Evolutionary conservation across 495 filamentous ascomycete genomes (phyloP).

Genomic region (Penicillium lagena): DNA sequence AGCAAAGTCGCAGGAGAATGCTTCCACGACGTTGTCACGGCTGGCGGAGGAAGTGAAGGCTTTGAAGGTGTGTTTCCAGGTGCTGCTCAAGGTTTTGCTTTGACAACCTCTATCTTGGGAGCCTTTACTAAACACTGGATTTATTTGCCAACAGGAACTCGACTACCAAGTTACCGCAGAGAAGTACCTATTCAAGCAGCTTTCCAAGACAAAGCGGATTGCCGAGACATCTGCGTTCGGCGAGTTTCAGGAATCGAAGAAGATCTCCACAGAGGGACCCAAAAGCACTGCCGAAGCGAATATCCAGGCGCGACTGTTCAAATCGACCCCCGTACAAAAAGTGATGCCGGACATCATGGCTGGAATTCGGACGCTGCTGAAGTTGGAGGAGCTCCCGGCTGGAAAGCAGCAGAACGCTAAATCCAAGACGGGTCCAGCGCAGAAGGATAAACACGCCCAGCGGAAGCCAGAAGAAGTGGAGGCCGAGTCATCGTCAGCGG

Average conservation of each 20-base stretch:
- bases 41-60: constrained; percentile 68
- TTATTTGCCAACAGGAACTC: constrained; percentile 38
- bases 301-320: constrained; percentile 75
- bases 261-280: constrained; percentile 25
- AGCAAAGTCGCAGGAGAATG: constrained; percentile 43
- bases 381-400: constrained; percentile 42
- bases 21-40: constrained; percentile 33
- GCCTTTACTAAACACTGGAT: neutral
- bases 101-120: neutral
- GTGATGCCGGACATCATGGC: constrained; percentile 55
- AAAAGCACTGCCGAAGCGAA: constrained; percentile 55
- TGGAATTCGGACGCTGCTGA: constrained; percentile 55
- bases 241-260: constrained; percentile 27
- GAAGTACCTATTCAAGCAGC: constrained; percentile 65
- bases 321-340: constrained; percentile 66
- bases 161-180: constrained; percentile 60
- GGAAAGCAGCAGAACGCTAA: constrained; percentile 15
- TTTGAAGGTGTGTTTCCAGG: constrained; percentile 53
- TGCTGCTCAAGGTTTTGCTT: too few species aligned
- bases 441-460: constrained; percentile 15
- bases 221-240: constrained; percentile 45
- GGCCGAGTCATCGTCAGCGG: constrained; percentile 1
- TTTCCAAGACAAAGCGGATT: constrained; percentile 68
- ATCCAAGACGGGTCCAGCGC: constrained; percentile 10
- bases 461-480: constrained; percentile 15